These are phyloP conservation scores for Eragrostis nindensis DNA, from an alignment of 176 grass and related monocot species.

Conservation along the genomic window DNA sequence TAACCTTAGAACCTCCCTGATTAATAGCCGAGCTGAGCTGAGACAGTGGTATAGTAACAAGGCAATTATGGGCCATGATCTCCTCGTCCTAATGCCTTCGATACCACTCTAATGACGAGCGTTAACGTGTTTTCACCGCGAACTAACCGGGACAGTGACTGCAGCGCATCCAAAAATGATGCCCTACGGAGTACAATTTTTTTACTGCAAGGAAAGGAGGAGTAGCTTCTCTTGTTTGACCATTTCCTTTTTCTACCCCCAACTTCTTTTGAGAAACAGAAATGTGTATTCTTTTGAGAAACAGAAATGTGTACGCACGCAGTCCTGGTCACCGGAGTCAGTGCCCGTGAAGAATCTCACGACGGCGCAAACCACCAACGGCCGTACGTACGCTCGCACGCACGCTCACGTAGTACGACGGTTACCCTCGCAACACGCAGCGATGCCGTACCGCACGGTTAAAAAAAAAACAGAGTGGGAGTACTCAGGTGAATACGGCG, in stretches of 20 bases:
- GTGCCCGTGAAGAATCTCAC: background rate
- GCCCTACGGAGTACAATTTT: too few relatives aligned
- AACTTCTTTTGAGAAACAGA: background rate
- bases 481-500: background rate
- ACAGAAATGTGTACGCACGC: too few relatives aligned
- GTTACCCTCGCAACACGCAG: background rate
- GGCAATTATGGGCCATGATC: background rate
- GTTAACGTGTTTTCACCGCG: constrained; percentile 1
- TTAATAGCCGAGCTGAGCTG: background rate
- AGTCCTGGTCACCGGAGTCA: too few relatives aligned
- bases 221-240: too few relatives aligned
- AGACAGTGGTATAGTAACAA: background rate
- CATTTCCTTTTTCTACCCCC: too few relatives aligned
- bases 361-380: background rate
- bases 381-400: background rate
- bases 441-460: background rate
- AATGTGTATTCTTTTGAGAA: too few relatives aligned
- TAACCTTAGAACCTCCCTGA: background rate
- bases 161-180: background rate
- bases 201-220: too few relatives aligned
- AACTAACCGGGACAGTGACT: background rate
- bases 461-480: background rate
- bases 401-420: background rate
- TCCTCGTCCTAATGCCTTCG: background rate
- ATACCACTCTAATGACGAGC: constrained; percentile 14